phyloP scores from a whole-genome alignment of 768 basidiomycete species.

The Polyporus arcularius region DNA sequence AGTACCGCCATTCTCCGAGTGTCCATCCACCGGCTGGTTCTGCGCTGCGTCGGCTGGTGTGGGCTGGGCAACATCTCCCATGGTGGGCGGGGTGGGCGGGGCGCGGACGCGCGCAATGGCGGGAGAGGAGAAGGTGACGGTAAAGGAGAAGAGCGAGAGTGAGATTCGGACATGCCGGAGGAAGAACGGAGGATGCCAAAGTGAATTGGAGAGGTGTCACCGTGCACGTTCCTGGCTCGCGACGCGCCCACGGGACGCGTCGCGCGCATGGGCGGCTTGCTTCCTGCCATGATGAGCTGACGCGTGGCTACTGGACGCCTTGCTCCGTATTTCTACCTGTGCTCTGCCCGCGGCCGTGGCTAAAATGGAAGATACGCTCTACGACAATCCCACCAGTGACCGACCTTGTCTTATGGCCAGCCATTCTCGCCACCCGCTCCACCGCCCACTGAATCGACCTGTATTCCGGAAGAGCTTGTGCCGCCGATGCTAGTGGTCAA shows the following conservation, averaged over 20 bases:
- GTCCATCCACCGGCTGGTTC: neutral
- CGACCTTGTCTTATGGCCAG: too few relatives aligned
- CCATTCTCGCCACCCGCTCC: too few relatives aligned
- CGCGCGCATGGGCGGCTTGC: neutral
- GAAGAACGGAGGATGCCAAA: neutral
- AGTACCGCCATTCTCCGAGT: neutral
- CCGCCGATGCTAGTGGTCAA: too few relatives aligned
- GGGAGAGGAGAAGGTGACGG: neutral
- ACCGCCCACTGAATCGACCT: too few relatives aligned
- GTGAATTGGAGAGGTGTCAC: neutral
- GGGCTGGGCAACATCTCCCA: constrained; percentile 1
- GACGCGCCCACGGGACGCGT: constrained; percentile 6
- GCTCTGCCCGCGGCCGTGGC: too few relatives aligned
- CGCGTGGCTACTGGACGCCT: neutral
- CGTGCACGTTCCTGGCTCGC: neutral
- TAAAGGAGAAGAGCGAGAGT: constrained; percentile 2
- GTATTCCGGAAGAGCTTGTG: too few relatives aligned
- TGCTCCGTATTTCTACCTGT: neutral
- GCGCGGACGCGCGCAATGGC: neutral
- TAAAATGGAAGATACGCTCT: too few relatives aligned
- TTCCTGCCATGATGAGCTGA: neutral
- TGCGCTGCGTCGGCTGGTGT: neutral
- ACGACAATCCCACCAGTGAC: too few relatives aligned
- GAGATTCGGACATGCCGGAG: neutral
- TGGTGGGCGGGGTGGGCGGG: neutral